A percentile compares a stretch with the other conserved stretches of the same genome.
Conservation (phyloP, 805 yeast genomes). For the Pichia heedii region DNA sequence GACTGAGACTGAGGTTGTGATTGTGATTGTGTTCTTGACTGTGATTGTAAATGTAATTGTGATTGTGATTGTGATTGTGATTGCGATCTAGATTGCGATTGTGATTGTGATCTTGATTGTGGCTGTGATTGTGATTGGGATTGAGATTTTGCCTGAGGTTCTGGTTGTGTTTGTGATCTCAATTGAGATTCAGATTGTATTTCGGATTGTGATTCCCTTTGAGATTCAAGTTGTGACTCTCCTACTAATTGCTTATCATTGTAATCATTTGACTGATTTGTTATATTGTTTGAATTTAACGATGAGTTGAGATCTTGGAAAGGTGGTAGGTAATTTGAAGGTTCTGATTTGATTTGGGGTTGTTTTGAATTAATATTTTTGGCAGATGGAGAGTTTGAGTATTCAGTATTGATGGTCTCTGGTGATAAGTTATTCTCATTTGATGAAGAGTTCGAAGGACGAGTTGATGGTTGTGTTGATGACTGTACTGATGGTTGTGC, state of each 20-base stretch:
- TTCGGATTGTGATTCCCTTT: not conserved
- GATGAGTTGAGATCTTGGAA: not conserved
- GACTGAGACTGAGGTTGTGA: not conserved
- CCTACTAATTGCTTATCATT: not conserved
- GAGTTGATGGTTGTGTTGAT: not conserved
- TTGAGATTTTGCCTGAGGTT: not conserved
- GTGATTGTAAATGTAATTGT: not conserved
- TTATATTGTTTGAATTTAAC: not conserved
- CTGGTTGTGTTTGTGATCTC: not conserved
- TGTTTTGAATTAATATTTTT: not conserved
- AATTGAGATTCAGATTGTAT: not conserved
- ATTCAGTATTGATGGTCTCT: not conserved
- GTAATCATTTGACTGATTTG: not conserved
- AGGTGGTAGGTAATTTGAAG: not conserved
- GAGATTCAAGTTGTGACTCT: not conserved
- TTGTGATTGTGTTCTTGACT: not conserved
- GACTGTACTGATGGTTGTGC: not conserved
- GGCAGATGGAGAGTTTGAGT: not conserved
- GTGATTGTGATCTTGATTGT: not conserved
- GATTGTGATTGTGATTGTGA: not conserved
- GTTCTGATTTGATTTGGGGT: not conserved
- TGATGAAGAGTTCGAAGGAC: not conserved
- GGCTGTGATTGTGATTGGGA: not conserved
- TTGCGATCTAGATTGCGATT: not conserved
- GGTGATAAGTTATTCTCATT: not conserved